A percentile compares a stretch with the other conserved stretches of the same genome.
These are phyloP conservation scores for Coelastrella sp. DNA, from an alignment of 139 green algal genomes.

Conservation along the genomic window DNA sequence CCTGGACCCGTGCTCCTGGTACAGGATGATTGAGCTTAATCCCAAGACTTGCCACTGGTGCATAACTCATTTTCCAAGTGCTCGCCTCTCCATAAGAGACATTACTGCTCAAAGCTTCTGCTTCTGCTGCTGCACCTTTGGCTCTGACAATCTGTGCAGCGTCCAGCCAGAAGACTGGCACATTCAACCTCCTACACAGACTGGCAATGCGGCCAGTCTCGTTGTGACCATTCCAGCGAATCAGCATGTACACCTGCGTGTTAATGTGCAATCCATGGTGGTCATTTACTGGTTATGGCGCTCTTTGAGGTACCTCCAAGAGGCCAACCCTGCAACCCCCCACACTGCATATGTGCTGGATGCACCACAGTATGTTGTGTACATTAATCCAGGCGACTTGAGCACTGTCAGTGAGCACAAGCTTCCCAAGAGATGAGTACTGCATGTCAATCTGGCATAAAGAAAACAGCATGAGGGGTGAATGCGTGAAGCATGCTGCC, in stretches of 20 bases:
- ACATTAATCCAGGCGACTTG: too few species aligned
- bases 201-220: neutral
- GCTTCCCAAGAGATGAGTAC: too few species aligned
- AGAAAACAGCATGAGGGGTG: neutral
- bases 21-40: too few species aligned
- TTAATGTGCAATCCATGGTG: neutral
- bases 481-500: neutral
- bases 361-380: too few species aligned
- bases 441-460: neutral
- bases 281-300: neutral
- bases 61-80: too few species aligned
- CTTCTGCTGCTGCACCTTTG: neutral
- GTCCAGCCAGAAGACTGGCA: neutral
- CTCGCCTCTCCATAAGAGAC: too few species aligned
- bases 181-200: neutral
- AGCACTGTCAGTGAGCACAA: too few species aligned
- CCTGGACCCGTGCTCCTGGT: too few species aligned
- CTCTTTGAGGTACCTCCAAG: neutral
- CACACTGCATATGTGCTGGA: too few species aligned
- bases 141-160: neutral
- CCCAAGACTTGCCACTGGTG: too few species aligned
- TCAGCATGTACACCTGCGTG: constrained; percentile 7
- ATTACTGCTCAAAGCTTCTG: too few species aligned
- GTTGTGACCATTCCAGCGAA: constrained; percentile 8
- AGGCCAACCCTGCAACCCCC: too few species aligned